phyloP scores from a whole-genome alignment of 2,329 filamentous ascomycete species.

The Botrytis cinerea region DNA sequence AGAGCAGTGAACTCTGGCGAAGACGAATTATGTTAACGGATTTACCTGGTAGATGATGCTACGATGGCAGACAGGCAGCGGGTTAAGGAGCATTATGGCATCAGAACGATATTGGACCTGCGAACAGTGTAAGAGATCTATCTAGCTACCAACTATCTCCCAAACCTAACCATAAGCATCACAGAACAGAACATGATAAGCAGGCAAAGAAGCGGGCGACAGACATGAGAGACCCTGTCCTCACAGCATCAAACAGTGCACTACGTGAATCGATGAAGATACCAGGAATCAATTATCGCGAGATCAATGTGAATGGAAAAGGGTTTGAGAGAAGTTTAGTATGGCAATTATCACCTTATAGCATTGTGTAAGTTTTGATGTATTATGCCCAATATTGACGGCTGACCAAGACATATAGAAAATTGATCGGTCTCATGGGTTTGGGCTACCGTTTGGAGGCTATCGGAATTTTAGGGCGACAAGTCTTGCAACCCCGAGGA shows the following conservation, averaged over 20 bases:
- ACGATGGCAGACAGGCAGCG: constrained; percentile 62
- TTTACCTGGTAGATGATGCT: constrained; percentile 64
- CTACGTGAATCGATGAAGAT: constrained; percentile 61
- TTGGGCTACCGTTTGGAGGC: constrained; percentile 69
- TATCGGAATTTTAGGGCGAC: constrained; percentile 65
- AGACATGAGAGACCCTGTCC: constrained; percentile 48
- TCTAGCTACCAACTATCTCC: neutral
- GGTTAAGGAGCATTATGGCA: constrained; percentile 60
- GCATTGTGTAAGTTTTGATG: constrained; percentile 55
- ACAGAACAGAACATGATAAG: constrained; percentile 72
- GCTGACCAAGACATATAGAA: constrained; percentile 43
- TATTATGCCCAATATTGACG: neutral
- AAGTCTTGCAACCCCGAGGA: constrained; percentile 73
- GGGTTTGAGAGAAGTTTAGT: constrained; percentile 69
- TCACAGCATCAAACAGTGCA: constrained; percentile 52
- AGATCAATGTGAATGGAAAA: constrained; percentile 73
- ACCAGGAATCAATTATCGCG: constrained; percentile 60
- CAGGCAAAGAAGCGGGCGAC: constrained; percentile 62
- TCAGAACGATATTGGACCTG: constrained; percentile 76
- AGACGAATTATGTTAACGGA: neutral
- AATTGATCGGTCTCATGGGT: constrained; percentile 63
- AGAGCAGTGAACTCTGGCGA: neutral
- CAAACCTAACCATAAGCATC: neutral
- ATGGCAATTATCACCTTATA: constrained; percentile 66
- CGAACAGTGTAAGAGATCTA: constrained; percentile 62